phyloP scores from a whole-genome alignment of 495 filamentous ascomycete genomes.

The Penicillium steckii region DNA sequence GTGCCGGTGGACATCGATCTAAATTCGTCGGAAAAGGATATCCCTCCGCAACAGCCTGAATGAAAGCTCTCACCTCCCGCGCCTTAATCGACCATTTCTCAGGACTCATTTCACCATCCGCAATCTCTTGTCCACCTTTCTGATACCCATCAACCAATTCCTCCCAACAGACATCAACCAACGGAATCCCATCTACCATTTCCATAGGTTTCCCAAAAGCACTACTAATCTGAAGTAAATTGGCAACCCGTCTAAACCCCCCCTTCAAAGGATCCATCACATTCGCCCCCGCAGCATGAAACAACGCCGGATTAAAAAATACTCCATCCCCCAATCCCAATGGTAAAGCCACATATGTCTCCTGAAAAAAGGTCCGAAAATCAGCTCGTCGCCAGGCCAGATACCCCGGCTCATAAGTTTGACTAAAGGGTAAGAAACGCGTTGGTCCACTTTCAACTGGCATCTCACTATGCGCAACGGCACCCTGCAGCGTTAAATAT shows the following conservation, averaged over 20 bases:
- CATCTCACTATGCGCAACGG: constrained; percentile 57
- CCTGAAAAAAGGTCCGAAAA: constrained; percentile 48
- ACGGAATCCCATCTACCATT: constrained; percentile 42
- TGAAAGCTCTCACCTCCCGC: constrained; percentile 29
- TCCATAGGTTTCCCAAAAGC: constrained; percentile 62
- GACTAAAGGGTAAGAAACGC: constrained; percentile 52
- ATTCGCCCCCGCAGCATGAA: constrained; percentile 57
- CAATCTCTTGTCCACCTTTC: constrained; percentile 28
- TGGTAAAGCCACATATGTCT: constrained; percentile 45
- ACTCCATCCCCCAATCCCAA: constrained; percentile 50
- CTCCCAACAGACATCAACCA: constrained; percentile 45
- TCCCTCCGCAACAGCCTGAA: constrained; percentile 49
- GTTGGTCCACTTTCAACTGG: constrained; percentile 52
- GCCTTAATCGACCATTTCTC: neutral
- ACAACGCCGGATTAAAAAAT: constrained; percentile 57
- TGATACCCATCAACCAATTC: constrained; percentile 28
- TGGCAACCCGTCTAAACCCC: constrained; percentile 47
- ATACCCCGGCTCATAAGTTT: constrained; percentile 50
- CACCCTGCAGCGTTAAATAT: constrained; percentile 56
- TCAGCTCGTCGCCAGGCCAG: constrained; percentile 47
- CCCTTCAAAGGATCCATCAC: constrained; percentile 20
- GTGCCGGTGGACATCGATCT: constrained; percentile 47
- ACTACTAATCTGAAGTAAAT: constrained; percentile 53
- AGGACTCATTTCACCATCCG: constrained; percentile 27
- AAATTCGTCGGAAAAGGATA: constrained; percentile 59